phyloP scores from a whole-genome alignment of 2,329 filamentous ascomycete species.

The Hypoxylon sp. region DNA sequence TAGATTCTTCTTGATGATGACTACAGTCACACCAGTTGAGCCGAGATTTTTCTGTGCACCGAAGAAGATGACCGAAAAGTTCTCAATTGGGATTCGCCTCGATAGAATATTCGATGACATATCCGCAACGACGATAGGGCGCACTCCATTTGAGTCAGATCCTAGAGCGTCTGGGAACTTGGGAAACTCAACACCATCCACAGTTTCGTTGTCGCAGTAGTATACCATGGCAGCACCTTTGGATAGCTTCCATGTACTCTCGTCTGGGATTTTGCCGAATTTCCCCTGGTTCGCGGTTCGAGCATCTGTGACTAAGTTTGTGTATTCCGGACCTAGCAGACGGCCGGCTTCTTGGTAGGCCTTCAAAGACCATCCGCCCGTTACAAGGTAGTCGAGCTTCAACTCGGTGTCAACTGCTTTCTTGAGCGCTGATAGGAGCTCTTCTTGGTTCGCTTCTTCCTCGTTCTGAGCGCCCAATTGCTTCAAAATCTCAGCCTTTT shows the following conservation, averaged over 20 bases:
- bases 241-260: constrained; percentile 82
- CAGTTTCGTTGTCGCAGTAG: constrained; percentile 94
- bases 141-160: constrained; percentile 70
- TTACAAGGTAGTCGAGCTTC: constrained; percentile 90
- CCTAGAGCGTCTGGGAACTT: constrained; percentile 75
- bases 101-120: constrained; percentile 97
- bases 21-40: constrained; percentile 86
- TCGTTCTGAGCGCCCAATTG: constrained; percentile 64
- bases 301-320: constrained; percentile 84
- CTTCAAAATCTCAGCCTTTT: constrained; percentile 71
- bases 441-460: constrained; percentile 67
- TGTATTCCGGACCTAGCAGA: constrained; percentile 81
- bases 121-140: constrained; percentile 87
- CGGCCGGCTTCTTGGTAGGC: constrained; percentile 86
- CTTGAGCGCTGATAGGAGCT: constrained; percentile 71
- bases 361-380: constrained; percentile 92
- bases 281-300: constrained; percentile 79
- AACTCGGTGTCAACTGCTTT: constrained; percentile 78
- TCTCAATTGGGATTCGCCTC: constrained; percentile 80
- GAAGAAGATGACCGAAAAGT: constrained; percentile 89
- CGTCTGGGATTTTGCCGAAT: constrained; percentile 86
- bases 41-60: constrained; percentile 97
- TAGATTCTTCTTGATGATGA: constrained; percentile 85
- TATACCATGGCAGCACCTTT: constrained; percentile 82
- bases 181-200: constrained; percentile 93